Base-by-base conservation (phyloP, 768 basidiomycete species). In the Calocera viscosa region DNA sequence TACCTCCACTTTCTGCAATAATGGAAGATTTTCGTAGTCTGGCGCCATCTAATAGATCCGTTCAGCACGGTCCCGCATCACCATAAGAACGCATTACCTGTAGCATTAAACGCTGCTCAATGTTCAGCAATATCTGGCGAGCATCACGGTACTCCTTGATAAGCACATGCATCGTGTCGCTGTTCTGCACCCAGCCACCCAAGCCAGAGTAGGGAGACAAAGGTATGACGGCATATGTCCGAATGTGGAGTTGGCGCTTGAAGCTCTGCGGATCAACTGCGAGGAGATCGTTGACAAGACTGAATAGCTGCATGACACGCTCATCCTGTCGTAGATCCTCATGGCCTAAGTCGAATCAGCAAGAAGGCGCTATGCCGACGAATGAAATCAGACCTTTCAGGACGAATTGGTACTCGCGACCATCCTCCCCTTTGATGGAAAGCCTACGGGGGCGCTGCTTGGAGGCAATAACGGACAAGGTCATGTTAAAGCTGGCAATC, bases 321-420 rank as follows among this genome's bases (percentile, higher is more conserved):
- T 99, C 96, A 74, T 99, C 96, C 77, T 98, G 96, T 41, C 96
- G 93, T 64, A 99, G 81, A 79, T 99, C 96, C 78, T 99, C 96
- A 76, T 99, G 96, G 8, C 96, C 93, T 94, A 69, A 12, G 11
- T 24, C 10, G 14, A 19, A 16, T 38, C 12, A 60, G 33, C n/a
- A 11, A 7, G 26, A 19, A 5, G 34, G 24, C 43, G 19, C 2
- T 2, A 47, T 24, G 35, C 0, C 22, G 30, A 66, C 24, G 1
- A 1, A 33, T 24, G 0, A 8, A 28, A 11, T 22, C 73, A 64
- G 68, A 89, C 92, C 96, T 82, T 99, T 99, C 65, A 99, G 81
- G 34, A 82, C 72, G 74, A 91, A 99, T 72, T 92, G 87, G 73
- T 98, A 95, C 70, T 97, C 96, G 71, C 86, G 83, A 7, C 92